Conservation (phyloP, 164 flowering plant species). For the Warburgia ugandensis region DNA sequence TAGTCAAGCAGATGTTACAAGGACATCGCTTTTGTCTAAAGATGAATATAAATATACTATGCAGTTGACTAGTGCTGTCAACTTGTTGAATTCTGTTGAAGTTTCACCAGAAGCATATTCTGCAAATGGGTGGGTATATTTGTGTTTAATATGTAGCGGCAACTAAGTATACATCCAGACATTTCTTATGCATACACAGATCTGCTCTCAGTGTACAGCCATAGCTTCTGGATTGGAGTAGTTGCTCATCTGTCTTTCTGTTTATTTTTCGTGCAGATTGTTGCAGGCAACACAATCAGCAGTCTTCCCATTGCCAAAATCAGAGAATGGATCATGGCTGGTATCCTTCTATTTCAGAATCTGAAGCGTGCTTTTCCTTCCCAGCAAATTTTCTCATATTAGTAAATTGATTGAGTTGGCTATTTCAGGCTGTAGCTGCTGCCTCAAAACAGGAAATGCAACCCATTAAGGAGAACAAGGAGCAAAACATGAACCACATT, state of each 20-base stretch:
- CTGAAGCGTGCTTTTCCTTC: too few species aligned
- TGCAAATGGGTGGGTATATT: constrained; percentile 14
- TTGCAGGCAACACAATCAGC: constrained; percentile 13
- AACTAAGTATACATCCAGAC: background rate
- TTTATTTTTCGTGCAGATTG: constrained; percentile 13
- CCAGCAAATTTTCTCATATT: background rate
- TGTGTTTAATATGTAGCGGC: background rate
- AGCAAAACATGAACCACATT: constrained; percentile 9
- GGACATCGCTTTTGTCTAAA: constrained; percentile 7
- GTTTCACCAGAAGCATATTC: constrained; percentile 10
- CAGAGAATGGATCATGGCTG: constrained; percentile 14
- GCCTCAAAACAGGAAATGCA: constrained; percentile 12
- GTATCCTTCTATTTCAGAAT: constrained; percentile 20
- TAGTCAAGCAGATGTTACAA: constrained; percentile 12
- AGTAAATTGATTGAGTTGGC: constrained; percentile 2
- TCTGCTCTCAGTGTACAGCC: background rate
- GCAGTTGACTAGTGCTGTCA: constrained; percentile 1
- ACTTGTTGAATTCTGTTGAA: background rate
- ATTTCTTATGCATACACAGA: too few species aligned
- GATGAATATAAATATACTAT: constrained; percentile 8
- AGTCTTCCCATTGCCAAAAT: constrained; percentile 13
- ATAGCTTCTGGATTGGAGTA: background rate
- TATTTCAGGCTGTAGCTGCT: constrained; percentile 14
- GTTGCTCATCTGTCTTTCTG: background rate
- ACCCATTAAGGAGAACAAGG: constrained; percentile 13